Evolutionary conservation across 148 eudicot genomes (phyloP).

Genomic region (Cornus kousa): DNA sequence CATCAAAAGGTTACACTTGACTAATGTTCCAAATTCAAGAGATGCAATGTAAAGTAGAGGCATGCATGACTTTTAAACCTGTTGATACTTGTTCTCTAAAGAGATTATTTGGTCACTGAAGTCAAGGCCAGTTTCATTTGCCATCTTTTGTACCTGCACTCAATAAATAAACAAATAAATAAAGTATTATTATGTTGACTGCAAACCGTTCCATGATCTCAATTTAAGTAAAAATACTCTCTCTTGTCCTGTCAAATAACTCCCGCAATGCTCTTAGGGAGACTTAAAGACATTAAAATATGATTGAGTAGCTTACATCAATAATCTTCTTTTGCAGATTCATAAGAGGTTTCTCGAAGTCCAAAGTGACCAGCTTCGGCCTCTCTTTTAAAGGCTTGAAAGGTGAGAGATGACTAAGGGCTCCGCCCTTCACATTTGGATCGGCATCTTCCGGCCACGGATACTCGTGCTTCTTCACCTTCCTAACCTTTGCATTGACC

Average conservation of each 20-base stretch:
- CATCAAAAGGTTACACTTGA: neutral
- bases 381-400: conserved; percentile 81
- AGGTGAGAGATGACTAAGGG: conserved; percentile 56
- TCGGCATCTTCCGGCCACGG: conserved; percentile 93
- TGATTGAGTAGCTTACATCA: conserved; percentile 40
- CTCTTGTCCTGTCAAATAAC: too few species aligned
- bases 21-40: neutral
- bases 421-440: conserved; percentile 75
- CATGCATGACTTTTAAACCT: conserved; percentile 39
- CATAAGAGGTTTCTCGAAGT: conserved; percentile 60
- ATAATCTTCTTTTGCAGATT: conserved; percentile 53
- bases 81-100: conserved; percentile 71
- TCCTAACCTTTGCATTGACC: conserved; percentile 57
- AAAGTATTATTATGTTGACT: too few species aligned
- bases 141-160: conserved; percentile 77
- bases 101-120: conserved; percentile 71
- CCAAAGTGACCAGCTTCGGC: conserved; percentile 77
- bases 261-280: too few species aligned
- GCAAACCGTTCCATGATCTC: neutral
- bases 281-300: too few species aligned
- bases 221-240: neutral
- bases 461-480: conserved; percentile 74
- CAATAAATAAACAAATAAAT: neutral
- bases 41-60: neutral
- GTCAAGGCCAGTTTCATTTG: conserved; percentile 85